phyloP scores from a whole-genome alignment of 495 filamentous ascomycete genomes.

The Darksidea phi region DNA sequence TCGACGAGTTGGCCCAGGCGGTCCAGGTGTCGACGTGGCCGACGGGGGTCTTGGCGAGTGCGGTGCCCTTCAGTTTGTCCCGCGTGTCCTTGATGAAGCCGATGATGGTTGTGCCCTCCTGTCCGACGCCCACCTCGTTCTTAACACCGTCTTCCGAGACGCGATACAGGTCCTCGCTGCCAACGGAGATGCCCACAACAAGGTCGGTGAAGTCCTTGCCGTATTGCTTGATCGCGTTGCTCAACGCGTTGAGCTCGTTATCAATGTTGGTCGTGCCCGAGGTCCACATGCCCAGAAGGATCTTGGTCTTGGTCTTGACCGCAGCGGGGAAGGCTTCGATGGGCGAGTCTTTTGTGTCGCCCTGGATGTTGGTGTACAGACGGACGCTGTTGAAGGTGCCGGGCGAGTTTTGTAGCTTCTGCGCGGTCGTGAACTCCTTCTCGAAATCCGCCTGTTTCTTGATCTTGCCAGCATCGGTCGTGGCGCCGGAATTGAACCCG shows the following conservation, averaged over 20 bases:
- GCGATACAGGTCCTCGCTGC: constrained; percentile 83
- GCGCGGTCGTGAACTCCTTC: constrained; percentile 67
- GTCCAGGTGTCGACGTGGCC: constrained; percentile 95
- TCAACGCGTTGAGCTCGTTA: constrained; percentile 63
- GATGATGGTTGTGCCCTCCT: constrained; percentile 12
- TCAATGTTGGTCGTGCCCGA: constrained; percentile 56
- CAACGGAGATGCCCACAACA: constrained; percentile 80
- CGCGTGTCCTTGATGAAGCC: constrained; percentile 19
- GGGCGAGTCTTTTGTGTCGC: constrained; percentile 54
- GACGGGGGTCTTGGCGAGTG: constrained; percentile 51
- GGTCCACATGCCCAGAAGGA: constrained; percentile 72
- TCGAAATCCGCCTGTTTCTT: constrained; percentile 68
- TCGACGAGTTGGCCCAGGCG: constrained; percentile 73
- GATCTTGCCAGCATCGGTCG: constrained; percentile 56
- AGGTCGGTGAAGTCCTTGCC: constrained; percentile 56
- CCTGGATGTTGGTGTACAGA: constrained; percentile 64
- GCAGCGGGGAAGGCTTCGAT: constrained; percentile 49
- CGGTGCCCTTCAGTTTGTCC: constrained; percentile 10
- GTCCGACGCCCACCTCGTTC: constrained; percentile 15
- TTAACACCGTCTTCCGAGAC: constrained; percentile 55
- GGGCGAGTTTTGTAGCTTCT: constrained; percentile 63
- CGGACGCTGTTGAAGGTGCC: constrained; percentile 71
- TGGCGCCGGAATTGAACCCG: constrained; percentile 82
- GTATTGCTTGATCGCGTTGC: constrained; percentile 58
- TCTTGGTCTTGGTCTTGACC: constrained; percentile 51